These are phyloP conservation scores for Wickerhamomyces bisporus DNA, from an alignment of 805 yeast species.

Conservation along the genomic window DNA sequence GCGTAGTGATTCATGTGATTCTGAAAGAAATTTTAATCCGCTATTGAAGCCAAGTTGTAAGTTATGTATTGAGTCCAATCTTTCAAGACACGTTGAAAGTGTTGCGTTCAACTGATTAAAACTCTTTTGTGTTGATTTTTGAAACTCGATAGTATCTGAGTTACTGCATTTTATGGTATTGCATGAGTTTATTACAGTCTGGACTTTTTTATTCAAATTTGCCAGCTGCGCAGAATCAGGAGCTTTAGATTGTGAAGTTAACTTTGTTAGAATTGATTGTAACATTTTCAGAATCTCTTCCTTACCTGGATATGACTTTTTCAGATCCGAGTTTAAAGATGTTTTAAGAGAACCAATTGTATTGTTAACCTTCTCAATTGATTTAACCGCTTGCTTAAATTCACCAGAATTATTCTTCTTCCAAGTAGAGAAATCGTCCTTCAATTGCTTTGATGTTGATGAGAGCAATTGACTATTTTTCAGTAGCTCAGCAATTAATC, in stretches of 20 bases:
- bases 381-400: constrained; percentile 1
- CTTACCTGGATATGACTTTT: too few species aligned
- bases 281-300: too few species aligned
- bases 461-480: constrained; percentile 7
- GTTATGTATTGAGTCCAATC: constrained; percentile 5
- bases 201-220: background rate
- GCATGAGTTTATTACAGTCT: background rate
- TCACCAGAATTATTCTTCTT: constrained; percentile 1
- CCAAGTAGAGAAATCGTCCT: background rate
- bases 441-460: background rate
- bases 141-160: background rate
- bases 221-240: background rate
- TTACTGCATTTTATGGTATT: background rate
- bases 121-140: background rate
- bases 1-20: background rate
- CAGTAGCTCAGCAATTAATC: constrained; percentile 11
- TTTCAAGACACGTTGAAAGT: constrained; percentile 2
- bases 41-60: constrained; percentile 3
- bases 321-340: too few species aligned
- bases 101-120: constrained; percentile 1
- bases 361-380: background rate
- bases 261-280: background rate
- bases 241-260: background rate
- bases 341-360: too few species aligned
- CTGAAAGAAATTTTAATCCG: background rate